Conservation (phyloP, 345 rosid species). For the Alliaria petiolata region DNA sequence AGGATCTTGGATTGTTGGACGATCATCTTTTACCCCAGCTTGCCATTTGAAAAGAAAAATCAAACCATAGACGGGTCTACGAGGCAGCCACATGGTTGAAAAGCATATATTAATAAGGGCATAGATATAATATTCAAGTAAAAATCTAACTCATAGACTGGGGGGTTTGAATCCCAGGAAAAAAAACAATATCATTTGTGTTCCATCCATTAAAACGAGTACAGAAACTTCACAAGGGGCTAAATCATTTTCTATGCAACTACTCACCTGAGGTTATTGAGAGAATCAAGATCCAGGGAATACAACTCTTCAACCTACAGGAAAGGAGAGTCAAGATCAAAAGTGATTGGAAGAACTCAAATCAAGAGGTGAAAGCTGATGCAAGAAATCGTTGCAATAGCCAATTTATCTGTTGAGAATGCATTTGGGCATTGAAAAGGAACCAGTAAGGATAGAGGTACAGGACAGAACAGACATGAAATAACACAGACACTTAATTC, state of each 20-base stretch:
- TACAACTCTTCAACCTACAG: constrained; percentile 93
- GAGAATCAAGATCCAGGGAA: constrained; percentile 84
- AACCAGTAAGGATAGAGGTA: not conserved
- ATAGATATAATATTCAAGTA: not conserved
- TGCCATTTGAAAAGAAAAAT: constrained; percentile 98
- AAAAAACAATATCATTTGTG: not conserved
- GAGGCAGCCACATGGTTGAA: constrained; percentile 10
- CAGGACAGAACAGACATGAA: not conserved
- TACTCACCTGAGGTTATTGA: constrained; percentile 73
- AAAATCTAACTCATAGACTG: not conserved
- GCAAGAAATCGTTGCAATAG: not conserved
- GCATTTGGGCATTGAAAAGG: not conserved
- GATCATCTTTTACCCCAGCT: constrained; percentile 87
- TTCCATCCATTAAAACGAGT: not conserved
- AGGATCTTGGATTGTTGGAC: constrained; percentile 75
- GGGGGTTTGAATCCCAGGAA: too few species aligned
- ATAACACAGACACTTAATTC: not conserved
- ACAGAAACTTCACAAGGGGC: not conserved
- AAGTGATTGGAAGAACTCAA: not conserved
- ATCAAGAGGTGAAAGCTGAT: not conserved
- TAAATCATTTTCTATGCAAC: not conserved
- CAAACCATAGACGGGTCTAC: constrained; percentile 92
- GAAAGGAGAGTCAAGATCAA: not conserved
- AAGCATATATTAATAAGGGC: not conserved
- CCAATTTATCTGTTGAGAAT: not conserved